Percentiles rank a stretch among this genome's conserved stretches.
phyloP scores from a whole-genome alignment of 192 early-diverging fungal species.

The Coemansia sp. region DNA sequence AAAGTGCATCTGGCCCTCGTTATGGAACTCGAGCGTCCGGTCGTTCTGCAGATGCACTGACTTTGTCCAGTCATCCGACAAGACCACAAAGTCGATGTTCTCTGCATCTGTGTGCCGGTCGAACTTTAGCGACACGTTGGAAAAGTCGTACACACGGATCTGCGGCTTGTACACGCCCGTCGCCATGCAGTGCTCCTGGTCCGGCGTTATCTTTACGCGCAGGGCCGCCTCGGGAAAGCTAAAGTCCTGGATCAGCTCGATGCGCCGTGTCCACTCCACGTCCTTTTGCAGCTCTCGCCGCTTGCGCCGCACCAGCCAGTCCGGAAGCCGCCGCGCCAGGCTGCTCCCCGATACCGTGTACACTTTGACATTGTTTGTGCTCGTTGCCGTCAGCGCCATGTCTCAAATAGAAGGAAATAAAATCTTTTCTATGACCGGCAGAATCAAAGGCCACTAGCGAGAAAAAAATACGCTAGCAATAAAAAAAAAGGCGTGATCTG shows the following conservation, averaged over 20 bases:
- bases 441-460: background rate
- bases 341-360: constrained; percentile 70
- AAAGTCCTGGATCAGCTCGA: constrained; percentile 98
- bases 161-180: constrained; percentile 99
- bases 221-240: constrained; percentile 93
- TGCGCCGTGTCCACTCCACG: constrained; percentile 76
- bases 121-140: constrained; percentile 96
- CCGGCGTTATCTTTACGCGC: constrained; percentile 74
- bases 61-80: constrained; percentile 99
- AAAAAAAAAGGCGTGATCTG: constrained; percentile 6
- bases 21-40: constrained; percentile 86
- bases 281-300: constrained; percentile 85
- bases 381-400: constrained; percentile 77
- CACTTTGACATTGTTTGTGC: constrained; percentile 92
- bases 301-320: constrained; percentile 88
- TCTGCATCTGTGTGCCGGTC: constrained; percentile 93
- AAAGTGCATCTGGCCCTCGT: constrained; percentile 93
- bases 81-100: constrained; percentile 74
- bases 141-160: constrained; percentile 88
- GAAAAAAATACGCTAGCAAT: background rate
- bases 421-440: background rate
- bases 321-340: constrained; percentile 74
- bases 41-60: constrained; percentile 86
- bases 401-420: background rate
- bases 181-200: constrained; percentile 84